Evolutionary conservation across 768 basidiomycete genomes (phyloP), one percentile per base, ranked within the genome.

Genomic region (Phanerochaete sordida): DNA sequence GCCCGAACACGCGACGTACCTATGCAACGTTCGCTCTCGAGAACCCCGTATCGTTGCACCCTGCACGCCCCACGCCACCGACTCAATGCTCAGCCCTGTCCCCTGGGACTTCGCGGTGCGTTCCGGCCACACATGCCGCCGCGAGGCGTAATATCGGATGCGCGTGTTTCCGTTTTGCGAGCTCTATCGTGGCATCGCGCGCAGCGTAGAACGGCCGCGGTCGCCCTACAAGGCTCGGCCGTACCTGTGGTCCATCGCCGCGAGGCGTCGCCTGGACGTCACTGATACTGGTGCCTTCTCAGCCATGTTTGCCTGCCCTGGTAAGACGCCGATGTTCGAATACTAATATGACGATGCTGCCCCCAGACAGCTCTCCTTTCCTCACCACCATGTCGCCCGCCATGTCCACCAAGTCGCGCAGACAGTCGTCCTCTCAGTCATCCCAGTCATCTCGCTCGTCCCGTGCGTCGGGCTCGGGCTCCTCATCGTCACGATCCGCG

Each of bases 211-310:
- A 35, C 33, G 53, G 35, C 37, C 53, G 33, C 53, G 35, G 37
- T 54, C 37, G 9, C 28, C 19, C 4, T 43, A 35, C 33, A 35
- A 7, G 33, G 33, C 39, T 26, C 24, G 11, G 13, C 13, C 21
- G 6, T 54, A 26, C 33, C 30, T 26, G 21, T n/a, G 6, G 26
- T 16, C 39, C 31, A 56, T 61, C 59, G 56, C 53, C 59, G 45
- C 59, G 56, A 55, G 59, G 59, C 47, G 54, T 56, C 56, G 54
- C 35, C 35, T 39, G 39, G 53, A 54, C 53, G 53, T 54, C 53
- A 54, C 53, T 24, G 53, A 54, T 54, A 39, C 35, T n/a, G 53
- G 53, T 39, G 26, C 24, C 53, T 54, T 54, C 35, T 37, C 53
- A 54, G n/a, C 53, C 24, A 54, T 54, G 43, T 23, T 24, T 16